These are phyloP conservation scores for Eutypa lata DNA, from an alignment of 2,329 filamentous ascomycete species.

Conservation along the genomic window DNA sequence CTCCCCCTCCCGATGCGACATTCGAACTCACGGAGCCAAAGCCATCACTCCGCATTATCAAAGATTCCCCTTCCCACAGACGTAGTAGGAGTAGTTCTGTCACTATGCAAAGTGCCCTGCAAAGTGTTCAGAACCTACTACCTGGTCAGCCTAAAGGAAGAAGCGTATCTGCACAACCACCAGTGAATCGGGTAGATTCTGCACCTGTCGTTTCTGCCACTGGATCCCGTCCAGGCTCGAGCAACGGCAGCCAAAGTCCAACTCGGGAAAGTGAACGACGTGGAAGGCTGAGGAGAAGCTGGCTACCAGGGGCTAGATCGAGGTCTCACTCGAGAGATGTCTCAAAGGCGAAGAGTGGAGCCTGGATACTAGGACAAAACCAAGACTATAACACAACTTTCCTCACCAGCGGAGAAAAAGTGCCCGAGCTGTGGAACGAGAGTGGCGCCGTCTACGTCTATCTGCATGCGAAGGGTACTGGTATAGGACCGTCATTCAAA, in stretches of 20 bases:
- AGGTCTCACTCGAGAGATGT: slow-evolving; percentile 46
- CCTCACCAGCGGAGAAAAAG: slow-evolving; percentile 54
- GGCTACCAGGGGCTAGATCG: slow-evolving; percentile 50
- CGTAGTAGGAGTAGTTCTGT: slow-evolving; percentile 26
- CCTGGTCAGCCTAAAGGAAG: slow-evolving; percentile 38
- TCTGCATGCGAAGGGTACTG: slow-evolving; percentile 49
- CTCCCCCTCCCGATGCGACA: slow-evolving; percentile 12
- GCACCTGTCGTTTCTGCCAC: slow-evolving; percentile 24
- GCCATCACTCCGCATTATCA: slow-evolving; percentile 21
- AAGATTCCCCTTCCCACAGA: slow-evolving; percentile 15
- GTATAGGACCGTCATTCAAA: slow-evolving; percentile 57
- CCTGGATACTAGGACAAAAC: slow-evolving; percentile 56
- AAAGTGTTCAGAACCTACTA: too few relatives aligned
- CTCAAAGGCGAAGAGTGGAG: slow-evolving; percentile 23
- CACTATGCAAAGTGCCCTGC: slow-evolving; percentile 1
- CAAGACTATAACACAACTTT: slow-evolving; percentile 55
- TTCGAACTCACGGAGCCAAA: slow-evolving; percentile 24
- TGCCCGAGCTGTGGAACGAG: slow-evolving; percentile 66
- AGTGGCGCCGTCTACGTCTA: slow-evolving; percentile 55
- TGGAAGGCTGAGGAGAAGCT: slow-evolving; percentile 49
- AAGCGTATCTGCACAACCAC: slow-evolving; percentile 47
- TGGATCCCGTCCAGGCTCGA: slow-evolving; percentile 30
- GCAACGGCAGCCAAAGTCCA: slow-evolving; percentile 43
- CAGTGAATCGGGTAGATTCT: slow-evolving; percentile 21
- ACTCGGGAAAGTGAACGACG: slow-evolving; percentile 31